Percentiles rank a stretch among this genome's conserved stretches.
These are phyloP conservation scores for Biscogniauxia mediterranea DNA, from an alignment of 2,329 filamentous ascomycete genomes.

Conservation along the genomic window DNA sequence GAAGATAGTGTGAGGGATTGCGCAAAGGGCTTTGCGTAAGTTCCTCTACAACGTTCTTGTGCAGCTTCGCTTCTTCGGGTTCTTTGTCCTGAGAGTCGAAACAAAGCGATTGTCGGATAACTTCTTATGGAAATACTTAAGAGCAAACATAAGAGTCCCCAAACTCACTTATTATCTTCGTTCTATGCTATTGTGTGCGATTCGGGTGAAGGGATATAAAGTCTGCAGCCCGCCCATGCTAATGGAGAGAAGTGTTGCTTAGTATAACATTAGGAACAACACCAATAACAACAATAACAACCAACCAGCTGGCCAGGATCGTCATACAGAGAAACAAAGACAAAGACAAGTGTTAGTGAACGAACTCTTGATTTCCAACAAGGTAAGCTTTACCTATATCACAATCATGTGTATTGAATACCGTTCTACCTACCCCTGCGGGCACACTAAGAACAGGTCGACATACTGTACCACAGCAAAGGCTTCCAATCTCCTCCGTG, in stretches of 20 bases:
- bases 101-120: not conserved
- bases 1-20: conserved; percentile 32
- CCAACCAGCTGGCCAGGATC: not conserved
- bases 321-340: not conserved
- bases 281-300: not conserved
- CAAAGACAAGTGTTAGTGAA: not conserved
- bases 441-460: conserved; percentile 16
- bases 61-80: not conserved
- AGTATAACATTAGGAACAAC: not conserved
- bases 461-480: conserved; percentile 21
- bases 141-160: too few relatives aligned
- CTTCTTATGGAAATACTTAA: not conserved
- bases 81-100: not conserved
- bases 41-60: not conserved
- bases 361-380: not conserved
- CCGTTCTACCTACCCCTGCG: conserved; percentile 26
- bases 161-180: not conserved
- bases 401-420: conserved; percentile 13
- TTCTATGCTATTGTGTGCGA: not conserved
- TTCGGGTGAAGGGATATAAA: not conserved
- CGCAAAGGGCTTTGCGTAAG: conserved; percentile 13
- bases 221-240: not conserved
- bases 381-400: not conserved
- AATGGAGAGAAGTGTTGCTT: not conserved
- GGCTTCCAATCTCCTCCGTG: conserved; percentile 9